Base-by-base conservation (phyloP, 2,329 filamentous ascomycete species). In the Colletotrichum theobromicola region DNA sequence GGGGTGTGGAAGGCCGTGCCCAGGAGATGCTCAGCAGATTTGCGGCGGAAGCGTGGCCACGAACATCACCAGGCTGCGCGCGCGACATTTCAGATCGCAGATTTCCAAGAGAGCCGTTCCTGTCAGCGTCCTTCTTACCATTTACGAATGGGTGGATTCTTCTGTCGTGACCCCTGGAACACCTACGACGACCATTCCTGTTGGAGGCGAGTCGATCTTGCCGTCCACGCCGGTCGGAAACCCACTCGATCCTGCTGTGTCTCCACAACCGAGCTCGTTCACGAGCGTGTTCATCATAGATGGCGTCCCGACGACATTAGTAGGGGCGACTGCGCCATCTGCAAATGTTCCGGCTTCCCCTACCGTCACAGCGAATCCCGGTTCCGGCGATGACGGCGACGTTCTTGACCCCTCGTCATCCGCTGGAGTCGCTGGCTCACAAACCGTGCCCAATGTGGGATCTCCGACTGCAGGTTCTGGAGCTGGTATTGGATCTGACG, bases 341-440 rank as follows among this genome's bases (percentile, higher is more conserved):
- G 5, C n/a, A 21, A 13, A 18, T 46, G 42, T 12, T 4, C 42
- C 10, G 6, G 21, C 1, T n/a, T 46, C 42, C 5, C 5, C 5
- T n/a, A 7, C n/a, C n/a, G 1, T 1, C 42, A 50, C n/a, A 3
- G 42, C 0, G n/a, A 13, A 1, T 2, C 42, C 42, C 6, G 10
- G 1, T 3, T 4, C 42, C 4, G 42, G 42, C n/a, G 42, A 46
- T 13, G n/a, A 46, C 4, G 42, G 2, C 5, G n/a, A 13, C n/a
- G 9, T 46, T 13, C 7, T 13, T 18, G 2, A 21, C 10, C 42
- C 42, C 7, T 21, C 42, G 18, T 46, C 42, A 9, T 21, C 2
- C 0, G 10, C 1, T n/a, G 9, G 10, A 21, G 18, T 46, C 4
- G 42, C n/a, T 46, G 10, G 42, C 42, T 21, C n/a, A 0, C 42